phyloP scores from a whole-genome alignment of 148 eudicot species.

The Rhododendron henanense region DNA sequence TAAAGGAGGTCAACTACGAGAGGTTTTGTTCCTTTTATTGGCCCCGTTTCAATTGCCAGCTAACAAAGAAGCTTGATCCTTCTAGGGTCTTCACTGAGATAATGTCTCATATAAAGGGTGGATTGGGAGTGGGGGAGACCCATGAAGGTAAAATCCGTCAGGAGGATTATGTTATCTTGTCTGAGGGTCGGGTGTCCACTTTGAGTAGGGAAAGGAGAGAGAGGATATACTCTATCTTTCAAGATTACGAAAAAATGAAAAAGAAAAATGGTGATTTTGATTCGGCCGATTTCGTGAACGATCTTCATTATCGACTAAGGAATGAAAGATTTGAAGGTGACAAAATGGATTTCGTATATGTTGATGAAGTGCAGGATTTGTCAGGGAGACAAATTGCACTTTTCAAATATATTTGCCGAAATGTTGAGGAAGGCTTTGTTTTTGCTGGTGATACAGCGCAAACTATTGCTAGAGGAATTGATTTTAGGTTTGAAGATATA shows the following conservation, averaged over 20 bases:
- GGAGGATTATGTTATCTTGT: slow-evolving; percentile 42
- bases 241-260: slow-evolving; percentile 62
- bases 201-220: slow-evolving; percentile 37
- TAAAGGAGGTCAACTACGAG: slow-evolving; percentile 59
- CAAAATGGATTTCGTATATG: slow-evolving; percentile 63
- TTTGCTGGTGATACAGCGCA: slow-evolving; percentile 86
- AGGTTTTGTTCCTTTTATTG: slow-evolving; percentile 47
- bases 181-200: slow-evolving; percentile 45
- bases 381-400: slow-evolving; percentile 67
- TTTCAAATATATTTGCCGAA: slow-evolving; percentile 58
- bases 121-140: slow-evolving; percentile 32
- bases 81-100: slow-evolving; percentile 70
- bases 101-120: slow-evolving; percentile 73
- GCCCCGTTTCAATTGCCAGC: slow-evolving; percentile 53
- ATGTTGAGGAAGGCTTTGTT: slow-evolving; percentile 76
- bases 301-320: slow-evolving; percentile 53
- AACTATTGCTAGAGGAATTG: slow-evolving; percentile 80
- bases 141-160: slow-evolving; percentile 32
- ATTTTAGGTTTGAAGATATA: slow-evolving; percentile 69
- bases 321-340: slow-evolving; percentile 41
- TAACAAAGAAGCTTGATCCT: slow-evolving; percentile 65
- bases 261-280: slow-evolving; percentile 53
- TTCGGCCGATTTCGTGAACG: slow-evolving; percentile 68
- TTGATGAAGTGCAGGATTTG: slow-evolving; percentile 85
- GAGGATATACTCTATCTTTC: slow-evolving; percentile 48